Evolutionary conservation across 2,329 filamentous ascomycete species (phyloP), one percentile per base, ranked within the genome.

Genomic region (Fusarium domesticum): DNA sequence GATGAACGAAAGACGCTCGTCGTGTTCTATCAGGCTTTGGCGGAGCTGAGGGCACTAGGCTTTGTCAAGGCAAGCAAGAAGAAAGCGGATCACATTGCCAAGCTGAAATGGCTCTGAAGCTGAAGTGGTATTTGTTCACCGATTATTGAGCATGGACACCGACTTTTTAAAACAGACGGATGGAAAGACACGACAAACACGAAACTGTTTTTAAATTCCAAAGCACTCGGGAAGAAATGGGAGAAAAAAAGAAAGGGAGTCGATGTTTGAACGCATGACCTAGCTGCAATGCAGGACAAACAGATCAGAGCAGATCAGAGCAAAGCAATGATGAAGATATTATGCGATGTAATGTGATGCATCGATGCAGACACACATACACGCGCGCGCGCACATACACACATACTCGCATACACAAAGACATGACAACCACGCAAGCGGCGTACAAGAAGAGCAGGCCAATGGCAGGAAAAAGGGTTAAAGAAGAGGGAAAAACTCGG

Each of bases 31-130:
- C 79, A 83, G 48, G 87, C 81, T 5, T 67, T 97, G 50, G 89
- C 92, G 1, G 93, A 98, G 66, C 68, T 98, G 64, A 85, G 84
- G 65, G 80, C 84, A 42, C 74, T 98, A 59, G 93, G 93, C 6
- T 85, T 96, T 68, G 78, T 97, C 49, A 96, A 93, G 71, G 77
- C 79, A 49, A 97, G 86, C 61, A 87, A 85, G 69, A 96, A 91
- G 74, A 96, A 95, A 74, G 81, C 84, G 18, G 93, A 97, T 64
- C 92, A 97, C 68, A 73, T 97, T 56, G 84, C 89, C 31, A 97
- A 96, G 72, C 75, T 90, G 82, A 90, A 87, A 64, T 93, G 92
- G 57, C 71, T 93, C 49, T 80, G 50, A 65, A 48, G 6, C 14
- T 28, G 23, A 28, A 28, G 34, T 17, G 41, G 38, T 17, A 17